Conservation (phyloP, 176 grass and related monocot species). For the Tillandsia fasciculata region DNA sequence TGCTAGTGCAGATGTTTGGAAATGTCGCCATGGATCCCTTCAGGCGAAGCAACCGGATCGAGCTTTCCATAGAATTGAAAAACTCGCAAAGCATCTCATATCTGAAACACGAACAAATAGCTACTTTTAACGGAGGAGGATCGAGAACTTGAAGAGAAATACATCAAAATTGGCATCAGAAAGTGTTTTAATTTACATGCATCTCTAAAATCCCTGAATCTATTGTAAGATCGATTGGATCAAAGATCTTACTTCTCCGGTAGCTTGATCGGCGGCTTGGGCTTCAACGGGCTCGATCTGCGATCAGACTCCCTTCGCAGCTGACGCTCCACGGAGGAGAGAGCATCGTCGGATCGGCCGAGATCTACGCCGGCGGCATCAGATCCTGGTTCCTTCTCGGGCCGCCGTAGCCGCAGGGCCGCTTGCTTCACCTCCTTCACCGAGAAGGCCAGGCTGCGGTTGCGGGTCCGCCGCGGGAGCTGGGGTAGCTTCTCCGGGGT, state of each 20-base stretch:
- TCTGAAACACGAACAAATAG: constrained; percentile 18
- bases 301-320: constrained; percentile 10
- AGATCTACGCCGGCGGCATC: not conserved
- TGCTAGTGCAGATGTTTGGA: constrained; percentile 52
- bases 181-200: not conserved
- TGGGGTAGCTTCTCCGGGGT: constrained; percentile 46
- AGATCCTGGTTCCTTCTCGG: not conserved
- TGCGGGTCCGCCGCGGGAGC: constrained; percentile 12
- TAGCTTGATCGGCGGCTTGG: constrained; percentile 36
- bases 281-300: constrained; percentile 18
- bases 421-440: constrained; percentile 41
- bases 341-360: constrained; percentile 19
- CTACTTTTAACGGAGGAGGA: not conserved
- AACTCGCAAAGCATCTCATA: constrained; percentile 70
- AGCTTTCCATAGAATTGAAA: constrained; percentile 75
- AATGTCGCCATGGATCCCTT: constrained; percentile 59
- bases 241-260: constrained; percentile 46
- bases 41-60: constrained; percentile 56
- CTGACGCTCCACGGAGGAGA: constrained; percentile 33
- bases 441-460: constrained; percentile 49
- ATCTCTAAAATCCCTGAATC: not conserved
- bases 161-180: not conserved
- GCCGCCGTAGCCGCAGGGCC: constrained; percentile 33
- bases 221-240: not conserved
- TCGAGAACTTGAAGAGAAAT: not conserved